Base-by-base conservation (phyloP, 306 rosid species). In the Corylus avellana region DNA sequence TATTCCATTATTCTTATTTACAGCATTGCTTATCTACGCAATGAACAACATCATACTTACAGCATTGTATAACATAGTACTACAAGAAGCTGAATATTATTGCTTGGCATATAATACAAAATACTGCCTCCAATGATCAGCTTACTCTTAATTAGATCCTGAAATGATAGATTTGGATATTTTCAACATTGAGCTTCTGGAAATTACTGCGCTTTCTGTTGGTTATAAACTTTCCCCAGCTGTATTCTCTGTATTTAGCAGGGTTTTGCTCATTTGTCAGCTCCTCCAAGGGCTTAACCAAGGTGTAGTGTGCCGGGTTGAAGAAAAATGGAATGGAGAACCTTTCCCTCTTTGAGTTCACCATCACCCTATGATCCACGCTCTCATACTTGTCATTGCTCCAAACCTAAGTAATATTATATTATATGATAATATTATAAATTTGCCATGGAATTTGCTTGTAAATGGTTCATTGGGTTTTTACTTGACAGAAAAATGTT, bases 311-410 rank as follows among this genome's bases (percentile, higher is more conserved):
- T 58, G 91, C 55, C 10, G 98, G 97, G 58, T 77, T 83, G 49
- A 93, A 76, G 86, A 88, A 90, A 81, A 77, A 86, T 0, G 93
- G 85, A 72, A 89, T 76, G 2, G 93, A 89, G 62, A 81, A 79
- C 74, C 97, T 90, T 49, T 90, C 89, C 74, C 32, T 84, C 16
- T 87, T 80, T 3, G 84, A 17, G 83, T 87, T 87, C 58, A 86
- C 88, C 72, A 82, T 57, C 64, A 70, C 94, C 66, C 91, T 90
- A 54, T 93, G 97, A 57, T 90, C 94, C 61, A 82, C 89, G 70
- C 94, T 92, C 70, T 91, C 88, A 74, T 88, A 92, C 7, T 27
- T 84, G 12, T 86, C 91, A 83, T 90, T 92, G 80, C 89, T 90
- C 97, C 97, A 93, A 48, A 90, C 97, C 98, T 92, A 85, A 56